Evolutionary conservation across 345 rosid species (phyloP), one percentile per base, ranked within the genome.

Genomic region (Gossypium raimondii): DNA sequence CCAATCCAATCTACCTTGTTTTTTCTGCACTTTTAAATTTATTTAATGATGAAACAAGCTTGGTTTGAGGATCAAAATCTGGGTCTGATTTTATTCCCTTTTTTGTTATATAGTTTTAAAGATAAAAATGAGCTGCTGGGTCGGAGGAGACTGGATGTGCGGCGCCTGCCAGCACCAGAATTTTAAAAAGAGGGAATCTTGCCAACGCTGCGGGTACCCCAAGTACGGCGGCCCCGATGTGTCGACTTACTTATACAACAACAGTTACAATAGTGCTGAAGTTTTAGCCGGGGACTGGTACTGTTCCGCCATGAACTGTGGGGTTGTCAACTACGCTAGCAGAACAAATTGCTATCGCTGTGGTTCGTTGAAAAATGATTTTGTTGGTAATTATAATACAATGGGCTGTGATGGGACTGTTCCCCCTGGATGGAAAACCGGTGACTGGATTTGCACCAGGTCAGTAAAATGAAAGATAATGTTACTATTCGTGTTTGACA

Each of bases 221-320:
- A 90, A 86, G 70, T 87, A 58, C 59, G 97, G 97, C 10, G 95
- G 91, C 53, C 91, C 92, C 9, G 93, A 89, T 76, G 86, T 83
- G 14, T 80, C 95, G 65, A 64, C 89, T 2, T 87, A 85, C 75
- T 65, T 86, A 14, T 83, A 75, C 78, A 87, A 83, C 78, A 57
- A 22, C 3, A 57, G 61, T 48, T 11, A 14, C 25, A 9, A 18
- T 25, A 73, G 84, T 71, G 81, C 89, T 10, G 95, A 88, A 57
- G 88, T 80, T 68, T 58, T 92, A 84, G 89, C 97, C 1, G 99
- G 99, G 18, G 99, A 93, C 79, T 95, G 99, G 99, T 93, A 89
- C 77, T 95, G 99, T 84, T 71, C 86, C 14, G 83, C 87, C 67
- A 81, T 84, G 80, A 88, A 85, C 79, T 95, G 99, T 74, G 94